Evolutionary conservation across 805 yeast genomes (phyloP), one percentile per base, ranked within the genome.

Genomic region (Metschnikowia baotianmanensis): DNA sequence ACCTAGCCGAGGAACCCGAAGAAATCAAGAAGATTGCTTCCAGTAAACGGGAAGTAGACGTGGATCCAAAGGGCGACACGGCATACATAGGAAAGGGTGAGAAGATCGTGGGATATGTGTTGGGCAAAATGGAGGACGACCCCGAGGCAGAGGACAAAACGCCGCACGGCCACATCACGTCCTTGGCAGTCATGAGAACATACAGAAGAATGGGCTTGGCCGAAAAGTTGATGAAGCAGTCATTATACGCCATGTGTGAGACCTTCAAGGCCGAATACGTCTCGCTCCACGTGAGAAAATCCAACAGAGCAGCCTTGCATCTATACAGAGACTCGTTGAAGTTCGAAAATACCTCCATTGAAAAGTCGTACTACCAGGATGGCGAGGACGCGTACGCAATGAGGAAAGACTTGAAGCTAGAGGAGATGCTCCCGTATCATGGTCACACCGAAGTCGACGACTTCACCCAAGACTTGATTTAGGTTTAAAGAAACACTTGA

Each of bases 371-470:
- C 62, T 93, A 93, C 56, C 96, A 90, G 38, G 97, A 93, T 63
- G 96, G 95, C 23, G 99, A 93, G 65, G 97, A 93, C 65, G 99
- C 99, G 12, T 91, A 90, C 62, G 84, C 93, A 29, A 93, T 93
- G 99, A 81, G 80, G 58, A 86, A 86, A 58, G 72, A 69, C 2
- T 70, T 88, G 50, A 69, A 68, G 16, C 57, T 81, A 33, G 81
- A 82, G 12, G 83, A 82, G 19, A 66, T 84, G 46, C 46, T 79
- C 32, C 89, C 91, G 17, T 72, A 77, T 43, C 61, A 63, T 31
- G 76, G 74, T 46, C 81, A 79, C 15, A 62, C 58, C 21, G 62
- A 55, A 9, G 75, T 62, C 25, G 54, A 43, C 27, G 93, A 85
- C 56, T 66, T 83, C 38, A 38, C 58, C 3, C 50, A 47, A 34